These are phyloP conservation scores for Kazachstania taianensis DNA, from an alignment of 805 yeast genomes.

Conservation along the genomic window DNA sequence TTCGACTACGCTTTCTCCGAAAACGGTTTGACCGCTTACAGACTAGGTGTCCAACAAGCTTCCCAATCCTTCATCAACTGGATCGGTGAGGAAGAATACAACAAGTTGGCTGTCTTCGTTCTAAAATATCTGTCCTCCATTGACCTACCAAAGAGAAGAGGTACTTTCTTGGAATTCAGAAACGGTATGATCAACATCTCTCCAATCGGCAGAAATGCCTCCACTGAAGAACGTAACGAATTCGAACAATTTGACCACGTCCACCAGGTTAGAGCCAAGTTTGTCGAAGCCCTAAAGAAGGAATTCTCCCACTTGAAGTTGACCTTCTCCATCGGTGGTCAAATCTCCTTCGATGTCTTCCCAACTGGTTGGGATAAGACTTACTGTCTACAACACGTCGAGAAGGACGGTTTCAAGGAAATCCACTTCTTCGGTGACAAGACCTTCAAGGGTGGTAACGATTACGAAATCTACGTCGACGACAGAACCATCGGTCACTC, in stretches of 20 bases:
- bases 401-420: constrained; percentile 67
- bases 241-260: constrained; percentile 76
- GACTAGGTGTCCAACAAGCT: constrained; percentile 76
- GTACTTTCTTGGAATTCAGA: constrained; percentile 97
- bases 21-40: constrained; percentile 97
- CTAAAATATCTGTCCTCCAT: constrained; percentile 74
- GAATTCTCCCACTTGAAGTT: constrained; percentile 75
- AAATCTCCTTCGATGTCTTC: constrained; percentile 97
- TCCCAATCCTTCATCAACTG: constrained; percentile 90
- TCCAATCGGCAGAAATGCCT: constrained; percentile 97
- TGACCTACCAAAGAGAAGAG: constrained; percentile 94
- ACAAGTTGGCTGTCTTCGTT: constrained; percentile 75
- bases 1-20: constrained; percentile 96
- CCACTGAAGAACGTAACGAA: constrained; percentile 86
- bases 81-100: constrained; percentile 94
- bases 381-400: constrained; percentile 90
- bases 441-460: constrained; percentile 95
- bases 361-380: constrained; percentile 99
- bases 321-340: constrained; percentile 98
- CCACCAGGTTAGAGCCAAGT: constrained; percentile 70
- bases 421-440: constrained; percentile 99
- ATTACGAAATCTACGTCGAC: constrained; percentile 91
- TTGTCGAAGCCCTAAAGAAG: constrained; percentile 77
- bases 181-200: constrained; percentile 98
- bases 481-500: constrained; percentile 93